Conservation (phyloP, 2,329 filamentous ascomycete genomes). For the Trichoderma hamatum region DNA sequence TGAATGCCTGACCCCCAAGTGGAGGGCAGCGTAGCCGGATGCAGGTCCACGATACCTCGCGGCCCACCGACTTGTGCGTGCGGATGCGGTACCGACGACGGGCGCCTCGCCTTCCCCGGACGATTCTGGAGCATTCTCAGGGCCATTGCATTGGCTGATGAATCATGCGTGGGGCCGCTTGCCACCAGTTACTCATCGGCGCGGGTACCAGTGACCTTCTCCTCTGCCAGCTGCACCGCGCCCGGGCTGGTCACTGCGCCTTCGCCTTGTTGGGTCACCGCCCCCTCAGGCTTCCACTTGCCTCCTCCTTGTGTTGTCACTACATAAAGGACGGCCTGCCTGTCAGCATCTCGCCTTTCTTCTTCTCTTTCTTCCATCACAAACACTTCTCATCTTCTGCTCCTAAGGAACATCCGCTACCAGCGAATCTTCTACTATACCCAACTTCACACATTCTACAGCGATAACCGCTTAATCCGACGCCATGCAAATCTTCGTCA, state of each 20-base stretch:
- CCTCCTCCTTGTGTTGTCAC: slow-evolving; percentile 12
- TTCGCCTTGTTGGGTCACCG: slow-evolving; percentile 31
- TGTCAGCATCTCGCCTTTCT: slow-evolving; percentile 30
- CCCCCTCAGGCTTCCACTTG: slow-evolving; percentile 29
- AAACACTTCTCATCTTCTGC: slow-evolving; percentile 10
- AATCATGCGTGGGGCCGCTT: slow-evolving; percentile 36
- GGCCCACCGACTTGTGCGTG: slow-evolving; percentile 18
- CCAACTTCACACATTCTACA: slow-evolving; percentile 29
- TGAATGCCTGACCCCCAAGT: slow-evolving; percentile 6
- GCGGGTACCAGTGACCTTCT: slow-evolving; percentile 16
- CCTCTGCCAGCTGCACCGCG: neutral
- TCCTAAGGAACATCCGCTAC: slow-evolving; percentile 9
- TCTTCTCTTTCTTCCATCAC: slow-evolving; percentile 28
- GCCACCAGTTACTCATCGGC: slow-evolving; percentile 16
- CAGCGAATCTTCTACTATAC: slow-evolving; percentile 26
- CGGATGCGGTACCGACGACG: slow-evolving; percentile 33
- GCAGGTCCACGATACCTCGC: slow-evolving; percentile 32
- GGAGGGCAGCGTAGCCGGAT: slow-evolving; percentile 16
- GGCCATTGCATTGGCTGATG: slow-evolving; percentile 42
- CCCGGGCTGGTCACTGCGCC: slow-evolving; percentile 35
- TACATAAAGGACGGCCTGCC: slow-evolving; percentile 40
- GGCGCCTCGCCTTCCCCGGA: slow-evolving; percentile 32
- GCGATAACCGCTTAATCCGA: slow-evolving; percentile 34
- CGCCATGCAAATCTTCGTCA: slow-evolving; percentile 97
- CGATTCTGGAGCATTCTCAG: slow-evolving; percentile 46